Conservation (phyloP, 2,329 filamentous ascomycete genomes). For the Cladosporium sp. region DNA sequence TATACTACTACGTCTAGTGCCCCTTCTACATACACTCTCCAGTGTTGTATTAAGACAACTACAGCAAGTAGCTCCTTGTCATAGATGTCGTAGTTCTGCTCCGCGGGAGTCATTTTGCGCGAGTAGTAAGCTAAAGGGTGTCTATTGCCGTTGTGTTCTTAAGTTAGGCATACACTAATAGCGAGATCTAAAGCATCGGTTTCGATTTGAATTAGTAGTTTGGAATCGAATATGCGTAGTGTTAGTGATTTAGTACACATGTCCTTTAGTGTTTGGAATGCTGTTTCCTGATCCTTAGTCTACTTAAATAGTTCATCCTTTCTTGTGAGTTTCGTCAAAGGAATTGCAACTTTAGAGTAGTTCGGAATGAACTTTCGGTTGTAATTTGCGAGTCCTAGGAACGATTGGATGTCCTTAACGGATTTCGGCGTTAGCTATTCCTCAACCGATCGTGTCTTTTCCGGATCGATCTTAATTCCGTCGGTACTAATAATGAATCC, state of each 20-base stretch:
- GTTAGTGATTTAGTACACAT: background rate
- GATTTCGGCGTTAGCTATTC: slow-evolving; percentile 8
- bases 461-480: slow-evolving; percentile 31
- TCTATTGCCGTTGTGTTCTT: slow-evolving; percentile 18
- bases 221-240: slow-evolving; percentile 18
- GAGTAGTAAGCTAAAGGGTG: slow-evolving; percentile 24
- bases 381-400: background rate
- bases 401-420: background rate
- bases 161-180: slow-evolving; percentile 19
- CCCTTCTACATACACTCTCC: background rate
- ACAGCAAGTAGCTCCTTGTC: slow-evolving; percentile 22
- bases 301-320: slow-evolving; percentile 9
- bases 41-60: background rate
- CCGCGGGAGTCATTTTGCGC: slow-evolving; percentile 20
- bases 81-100: slow-evolving; percentile 25
- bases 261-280: background rate
- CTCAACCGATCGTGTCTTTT: slow-evolving; percentile 31
- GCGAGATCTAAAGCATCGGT: slow-evolving; percentile 19
- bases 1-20: background rate
- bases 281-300: background rate
- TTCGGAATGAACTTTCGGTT: background rate
- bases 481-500: slow-evolving; percentile 32
- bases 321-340: background rate
- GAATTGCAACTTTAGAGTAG: slow-evolving; percentile 8
- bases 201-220: slow-evolving; percentile 13